Base-by-base conservation (phyloP, 495 filamentous ascomycete species). In the Penicillium arizonense region DNA sequence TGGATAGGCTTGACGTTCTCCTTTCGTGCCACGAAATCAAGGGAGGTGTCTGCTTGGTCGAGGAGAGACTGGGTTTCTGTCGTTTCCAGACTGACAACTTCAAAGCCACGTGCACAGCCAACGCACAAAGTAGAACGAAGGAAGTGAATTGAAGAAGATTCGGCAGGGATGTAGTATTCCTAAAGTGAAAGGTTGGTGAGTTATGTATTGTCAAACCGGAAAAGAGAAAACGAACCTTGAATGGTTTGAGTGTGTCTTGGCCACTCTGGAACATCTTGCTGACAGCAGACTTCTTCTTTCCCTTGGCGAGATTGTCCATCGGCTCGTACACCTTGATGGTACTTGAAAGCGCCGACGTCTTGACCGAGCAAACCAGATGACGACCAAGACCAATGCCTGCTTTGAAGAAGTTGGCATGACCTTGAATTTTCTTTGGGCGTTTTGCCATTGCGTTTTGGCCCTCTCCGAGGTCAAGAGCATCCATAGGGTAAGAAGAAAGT, bases 271-370 rank as follows among this genome's bases (percentile, higher is more conserved):
- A 91, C 86, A 99, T 91, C 76, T 91, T 95, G 56, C 88, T 85
- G 42, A 97, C 85, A 18, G 94, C 92, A 44, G 90, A 91, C 58
- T 93, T 93, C 75, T 91, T 95, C 73, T 90, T 90, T 20, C 87
- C 85, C 69, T 89, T 90, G 18, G 87, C 85, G 74, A 94, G 82
- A 38, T 88, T 85, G 63, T 97, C 95, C 75, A 91, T 93, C 2
- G 95, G 95, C 69, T 99, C 95, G 72, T 88, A 96, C 8, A 97
- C 95, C 69, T 97, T 97, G 77, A 99, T 94, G 8, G 92, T 97
- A 8, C 89, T 94, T 36, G 88, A 93, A 23, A 97, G 77, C 6
- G 90, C 87, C 6, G 86, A 89, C 39, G 87, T 91, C 75, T 96
- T 97, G 55, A 96, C 94, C 53, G 89, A 91, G 69, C 91, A 96